These are phyloP conservation scores for Juncus effusus DNA, from an alignment of 176 grass and related monocot species.

Conservation along the genomic window DNA sequence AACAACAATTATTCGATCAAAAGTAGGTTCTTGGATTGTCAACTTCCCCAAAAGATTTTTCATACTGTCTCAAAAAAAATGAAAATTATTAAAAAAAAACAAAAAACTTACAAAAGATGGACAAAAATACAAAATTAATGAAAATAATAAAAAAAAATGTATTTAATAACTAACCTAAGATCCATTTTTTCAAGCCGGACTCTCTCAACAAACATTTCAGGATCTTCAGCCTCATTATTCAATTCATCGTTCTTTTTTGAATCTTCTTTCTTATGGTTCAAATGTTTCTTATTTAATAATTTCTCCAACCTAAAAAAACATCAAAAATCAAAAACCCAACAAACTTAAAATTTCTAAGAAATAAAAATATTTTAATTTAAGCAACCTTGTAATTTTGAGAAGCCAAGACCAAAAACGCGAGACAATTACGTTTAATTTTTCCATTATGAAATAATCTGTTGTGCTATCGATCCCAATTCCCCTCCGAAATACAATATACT, in stretches of 20 bases:
- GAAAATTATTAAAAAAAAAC: neutral
- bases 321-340: neutral
- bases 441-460: slow-evolving; percentile 80
- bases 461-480: slow-evolving; percentile 74
- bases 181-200: slow-evolving; percentile 86
- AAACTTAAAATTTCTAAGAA: slow-evolving; percentile 10
- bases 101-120: slow-evolving; percentile 3
- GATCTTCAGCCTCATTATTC: slow-evolving; percentile 38
- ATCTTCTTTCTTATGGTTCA: slow-evolving; percentile 33
- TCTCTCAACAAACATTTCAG: slow-evolving; percentile 64
- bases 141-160: slow-evolving; percentile 9
- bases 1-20: slow-evolving; percentile 92
- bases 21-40: slow-evolving; percentile 93
- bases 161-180: slow-evolving; percentile 46
- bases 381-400: slow-evolving; percentile 61
- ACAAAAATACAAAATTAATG: slow-evolving; percentile 19
- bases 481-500: slow-evolving; percentile 90
- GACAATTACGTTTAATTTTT: slow-evolving; percentile 89
- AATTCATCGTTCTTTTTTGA: slow-evolving; percentile 54
- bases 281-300: slow-evolving; percentile 45
- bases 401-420: slow-evolving; percentile 66
- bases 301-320: slow-evolving; percentile 49
- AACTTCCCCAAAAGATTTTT: slow-evolving; percentile 54
- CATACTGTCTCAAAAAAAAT: slow-evolving; percentile 42
- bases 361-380: neutral